A percentile compares a stretch with the other conserved stretches of the same genome.
These are phyloP conservation scores for Allium fistulosum DNA, from an alignment of 106 monocot genomes.

Conservation along the genomic window DNA sequence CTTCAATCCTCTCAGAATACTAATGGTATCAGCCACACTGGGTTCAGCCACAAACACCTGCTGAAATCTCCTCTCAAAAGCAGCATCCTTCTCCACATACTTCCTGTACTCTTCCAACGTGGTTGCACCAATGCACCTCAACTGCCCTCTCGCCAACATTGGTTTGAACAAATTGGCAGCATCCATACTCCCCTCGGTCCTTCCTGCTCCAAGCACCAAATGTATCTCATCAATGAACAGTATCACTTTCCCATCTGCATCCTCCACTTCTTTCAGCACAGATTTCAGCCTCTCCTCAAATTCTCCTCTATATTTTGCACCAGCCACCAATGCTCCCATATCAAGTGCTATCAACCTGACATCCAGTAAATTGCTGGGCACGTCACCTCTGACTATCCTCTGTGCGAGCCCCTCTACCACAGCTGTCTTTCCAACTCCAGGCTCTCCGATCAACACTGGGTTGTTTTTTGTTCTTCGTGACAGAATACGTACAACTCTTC, in stretches of 20 bases:
- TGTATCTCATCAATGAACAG: constrained; percentile 77
- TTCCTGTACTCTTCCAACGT: constrained; percentile 65
- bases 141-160: constrained; percentile 58
- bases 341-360: constrained; percentile 57
- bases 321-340: constrained; percentile 55
- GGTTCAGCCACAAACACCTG: constrained; percentile 64
- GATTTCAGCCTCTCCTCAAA: constrained; percentile 65
- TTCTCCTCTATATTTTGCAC: constrained; percentile 56
- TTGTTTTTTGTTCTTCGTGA: constrained; percentile 66
- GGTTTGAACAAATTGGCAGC: constrained; percentile 63
- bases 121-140: constrained; percentile 61
- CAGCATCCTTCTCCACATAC: constrained; percentile 65
- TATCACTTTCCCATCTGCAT: constrained; percentile 57
- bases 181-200: constrained; percentile 60
- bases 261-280: constrained; percentile 66
- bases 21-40: constrained; percentile 41
- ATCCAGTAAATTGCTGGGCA: constrained; percentile 50
- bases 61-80: constrained; percentile 48
- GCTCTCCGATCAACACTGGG: constrained; percentile 67
- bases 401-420: constrained; percentile 73
- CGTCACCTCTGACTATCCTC: constrained; percentile 53
- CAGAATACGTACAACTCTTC: constrained; percentile 38
- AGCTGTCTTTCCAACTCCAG: constrained; percentile 70
- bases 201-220: constrained; percentile 57
- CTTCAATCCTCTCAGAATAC: constrained; percentile 54